Evolutionary conservation across 371 early-diverging fungal genomes (phyloP).

Genomic region (Basidiobolus meristosporus): DNA sequence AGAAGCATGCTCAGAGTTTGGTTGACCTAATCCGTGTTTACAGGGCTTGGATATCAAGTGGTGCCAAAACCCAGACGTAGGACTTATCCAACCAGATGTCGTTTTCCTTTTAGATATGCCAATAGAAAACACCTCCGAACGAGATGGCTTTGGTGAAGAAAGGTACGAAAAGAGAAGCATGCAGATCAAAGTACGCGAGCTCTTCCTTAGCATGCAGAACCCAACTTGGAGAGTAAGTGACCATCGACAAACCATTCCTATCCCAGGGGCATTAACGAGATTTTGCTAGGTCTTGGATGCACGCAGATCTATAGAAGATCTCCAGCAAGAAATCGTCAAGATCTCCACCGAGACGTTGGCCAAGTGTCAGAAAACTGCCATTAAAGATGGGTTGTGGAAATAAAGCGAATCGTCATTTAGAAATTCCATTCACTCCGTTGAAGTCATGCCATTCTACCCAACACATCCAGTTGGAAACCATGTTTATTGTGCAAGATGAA

Average conservation of each 20-base stretch:
- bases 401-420: too few species aligned
- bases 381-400: too few species aligned
- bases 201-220: conserved; percentile 33
- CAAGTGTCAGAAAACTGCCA: too few species aligned
- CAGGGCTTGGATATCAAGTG: conserved; percentile 68
- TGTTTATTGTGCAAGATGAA: too few species aligned
- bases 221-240: conserved; percentile 35
- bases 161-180: conserved; percentile 84
- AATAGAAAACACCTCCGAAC: conserved; percentile 43
- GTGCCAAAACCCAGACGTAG: conserved; percentile 80
- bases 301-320: too few species aligned
- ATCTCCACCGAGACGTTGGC: too few species aligned
- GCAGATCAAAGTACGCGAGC: conserved; percentile 48
- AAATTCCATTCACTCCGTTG: too few species aligned
- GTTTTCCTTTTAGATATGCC: conserved; percentile 84
- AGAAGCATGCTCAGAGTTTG: neutral
- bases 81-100: conserved; percentile 73
- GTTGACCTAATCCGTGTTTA: neutral
- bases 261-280: too few species aligned
- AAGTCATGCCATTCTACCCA: too few species aligned
- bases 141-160: conserved; percentile 90
- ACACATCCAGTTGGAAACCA: too few species aligned
- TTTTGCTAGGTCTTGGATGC: too few species aligned
- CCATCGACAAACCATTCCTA: conserved; percentile 10
- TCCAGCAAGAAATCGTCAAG: too few species aligned